phyloP scores from a whole-genome alignment of 73 alveolate species.

The Strombidium stylifer region DNA sequence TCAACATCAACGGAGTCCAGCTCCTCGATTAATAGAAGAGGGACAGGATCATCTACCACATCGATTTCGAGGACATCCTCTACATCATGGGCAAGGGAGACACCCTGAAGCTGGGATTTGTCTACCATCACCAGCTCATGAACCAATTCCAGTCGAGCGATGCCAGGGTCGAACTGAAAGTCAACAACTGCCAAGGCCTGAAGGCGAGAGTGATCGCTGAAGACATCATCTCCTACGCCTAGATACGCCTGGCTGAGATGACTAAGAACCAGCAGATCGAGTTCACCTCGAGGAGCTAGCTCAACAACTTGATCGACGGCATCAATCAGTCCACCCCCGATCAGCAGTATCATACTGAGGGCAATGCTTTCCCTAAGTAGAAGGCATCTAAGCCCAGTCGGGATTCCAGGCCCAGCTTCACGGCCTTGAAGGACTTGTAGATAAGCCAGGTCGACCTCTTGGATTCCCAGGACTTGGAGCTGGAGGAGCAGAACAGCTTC shows the following conservation, averaged over 20 bases:
- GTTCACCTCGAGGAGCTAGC: constrained; percentile 15
- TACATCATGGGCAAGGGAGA: constrained; percentile 34
- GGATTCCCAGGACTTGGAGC: too few relatives aligned
- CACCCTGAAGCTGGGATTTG: constrained; percentile 7
- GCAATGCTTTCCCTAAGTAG: too few relatives aligned
- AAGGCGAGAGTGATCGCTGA: constrained; percentile 46
- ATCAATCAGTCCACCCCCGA: too few relatives aligned
- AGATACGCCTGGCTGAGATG: constrained; percentile 30
- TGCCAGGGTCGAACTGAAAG: constrained; percentile 12
- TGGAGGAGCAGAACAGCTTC: too few relatives aligned
- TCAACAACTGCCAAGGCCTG: constrained; percentile 2
- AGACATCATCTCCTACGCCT: constrained; percentile 28
- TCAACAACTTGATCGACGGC: too few relatives aligned
- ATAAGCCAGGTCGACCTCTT: too few relatives aligned
- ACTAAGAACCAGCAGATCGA: constrained; percentile 32
- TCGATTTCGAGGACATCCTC: constrained; percentile 19
- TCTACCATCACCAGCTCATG: too few relatives aligned
- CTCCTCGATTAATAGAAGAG: constrained; percentile 17
- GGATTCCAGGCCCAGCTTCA: too few relatives aligned
- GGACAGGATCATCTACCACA: constrained; percentile 6
- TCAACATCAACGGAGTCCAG: constrained; percentile 9
- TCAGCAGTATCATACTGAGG: too few relatives aligned
- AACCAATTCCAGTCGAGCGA: constrained; percentile 1
- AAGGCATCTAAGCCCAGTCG: too few relatives aligned
- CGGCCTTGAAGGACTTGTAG: too few relatives aligned